Base-by-base conservation (phyloP, 2,329 filamentous ascomycete species). In the Cercospora sojina region DNA sequence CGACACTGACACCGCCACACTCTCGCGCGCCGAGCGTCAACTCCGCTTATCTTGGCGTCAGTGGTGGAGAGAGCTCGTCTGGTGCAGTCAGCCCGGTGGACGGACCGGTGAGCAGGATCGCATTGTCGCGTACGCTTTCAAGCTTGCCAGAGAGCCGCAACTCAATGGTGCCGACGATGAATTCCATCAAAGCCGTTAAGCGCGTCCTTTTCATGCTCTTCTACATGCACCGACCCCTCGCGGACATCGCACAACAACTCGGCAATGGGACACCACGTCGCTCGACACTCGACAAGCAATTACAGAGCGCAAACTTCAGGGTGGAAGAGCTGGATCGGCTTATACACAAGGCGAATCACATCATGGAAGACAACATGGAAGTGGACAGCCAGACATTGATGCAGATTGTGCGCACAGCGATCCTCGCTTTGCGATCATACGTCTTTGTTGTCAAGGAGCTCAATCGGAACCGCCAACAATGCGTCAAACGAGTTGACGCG, bases 251-350 rank as follows among this genome's bases (percentile, higher is more conserved):
- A 5, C 59, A 81, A 65, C 80, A 83, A 23, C 79, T 84, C 53
- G 81, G 80, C 67, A 79, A 78, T 10, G 80, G 81, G 56, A 80
- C 82, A 41, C 74, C 81, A 49, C 78, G 81, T 73, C 74, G 84
- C 68, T 80, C 68, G 13, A 79, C 80, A 63, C 80, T 88, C 31
- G 84, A 86, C 68, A 82, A 85, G 55, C 83, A 85, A 20, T 84
- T 86, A 64, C 83, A 85, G 68, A 83, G 83, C 68, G 86, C 86
- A 1, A 84, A 84, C 35, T 81, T 83, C 3, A 83, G 85, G 68
- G 80, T 88, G 49, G 83, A 86, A 49, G 83, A 84, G 29, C 78
- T 89, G 8, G 86, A 86, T 57, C 80, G 80, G 63, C 82, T 83
- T 18, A 82, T 73, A 20, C 67, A 67, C 32, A 69, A 66, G 10